Evolutionary conservation across 1,284 basidiomycete genomes (phyloP).

Genomic region (Tylopilus orsonianus): DNA sequence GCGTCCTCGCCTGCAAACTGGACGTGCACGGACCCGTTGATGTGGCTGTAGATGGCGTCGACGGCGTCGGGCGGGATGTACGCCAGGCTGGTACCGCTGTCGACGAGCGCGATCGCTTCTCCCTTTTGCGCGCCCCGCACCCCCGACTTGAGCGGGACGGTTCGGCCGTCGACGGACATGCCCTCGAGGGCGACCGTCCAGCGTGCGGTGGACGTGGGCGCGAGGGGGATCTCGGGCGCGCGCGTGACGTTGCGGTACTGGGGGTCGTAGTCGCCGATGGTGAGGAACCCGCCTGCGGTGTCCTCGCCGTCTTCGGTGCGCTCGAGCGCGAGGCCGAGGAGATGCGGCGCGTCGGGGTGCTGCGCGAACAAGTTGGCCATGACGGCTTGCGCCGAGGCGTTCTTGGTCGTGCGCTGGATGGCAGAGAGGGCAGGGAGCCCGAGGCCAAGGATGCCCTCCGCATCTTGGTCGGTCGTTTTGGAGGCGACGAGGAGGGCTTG

Average conservation of each 20-base stretch:
- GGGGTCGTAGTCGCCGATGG: constrained; percentile 45
- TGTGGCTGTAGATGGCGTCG: constrained; percentile 39
- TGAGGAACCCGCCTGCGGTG: constrained; percentile 40
- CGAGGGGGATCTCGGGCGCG: constrained; percentile 36
- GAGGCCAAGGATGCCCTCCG: constrained; percentile 29
- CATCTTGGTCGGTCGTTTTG: constrained; percentile 16
- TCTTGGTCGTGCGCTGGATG: constrained; percentile 21
- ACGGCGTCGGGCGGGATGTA: constrained; percentile 36
- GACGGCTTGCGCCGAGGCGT: constrained; percentile 17
- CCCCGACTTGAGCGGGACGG: constrained; percentile 27
- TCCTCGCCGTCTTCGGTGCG: constrained; percentile 40
- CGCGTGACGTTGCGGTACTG: constrained; percentile 33
- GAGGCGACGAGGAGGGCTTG: constrained; percentile 29
- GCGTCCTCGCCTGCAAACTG: constrained; percentile 22
- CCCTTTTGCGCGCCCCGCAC: constrained; percentile 33
- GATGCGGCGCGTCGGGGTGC: constrained; percentile 36
- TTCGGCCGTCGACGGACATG: constrained; percentile 34
- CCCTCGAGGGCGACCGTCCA: constrained; percentile 45
- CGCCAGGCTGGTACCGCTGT: constrained; percentile 43
- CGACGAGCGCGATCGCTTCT: constrained; percentile 39
- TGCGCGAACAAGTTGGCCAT: constrained; percentile 42
- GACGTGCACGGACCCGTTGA: constrained; percentile 38
- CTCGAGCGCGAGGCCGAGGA: constrained; percentile 44
- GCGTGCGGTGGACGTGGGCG: constrained; percentile 33
- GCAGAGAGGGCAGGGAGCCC: constrained; percentile 27